Evolutionary conservation across 1,139 yeast species (phyloP).

Genomic region (Debaryomyces psychrophilus): DNA sequence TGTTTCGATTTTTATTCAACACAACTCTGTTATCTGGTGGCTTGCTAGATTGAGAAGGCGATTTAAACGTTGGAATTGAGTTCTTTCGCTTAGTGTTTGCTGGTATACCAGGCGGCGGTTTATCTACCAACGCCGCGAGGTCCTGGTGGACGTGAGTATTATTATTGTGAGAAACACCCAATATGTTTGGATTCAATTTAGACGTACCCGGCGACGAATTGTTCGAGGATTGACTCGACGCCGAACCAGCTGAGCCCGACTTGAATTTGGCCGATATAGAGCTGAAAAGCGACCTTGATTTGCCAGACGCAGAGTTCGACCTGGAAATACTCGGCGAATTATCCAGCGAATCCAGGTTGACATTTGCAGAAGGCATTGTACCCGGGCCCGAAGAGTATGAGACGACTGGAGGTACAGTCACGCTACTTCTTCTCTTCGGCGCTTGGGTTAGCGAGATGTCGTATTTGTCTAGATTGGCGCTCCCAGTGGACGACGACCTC

Average conservation of each 20-base stretch:
- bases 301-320: slow-evolving; percentile 27
- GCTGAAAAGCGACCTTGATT: slow-evolving; percentile 50
- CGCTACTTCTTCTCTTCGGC: slow-evolving; percentile 14
- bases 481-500: slow-evolving; percentile 36
- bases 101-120: slow-evolving; percentile 26
- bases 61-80: slow-evolving; percentile 13
- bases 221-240: slow-evolving; percentile 9
- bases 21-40: slow-evolving; percentile 33
- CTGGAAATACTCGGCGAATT: slow-evolving; percentile 24
- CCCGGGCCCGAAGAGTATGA: slow-evolving; percentile 16
- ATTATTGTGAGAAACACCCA: slow-evolving; percentile 19
- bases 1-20: slow-evolving; percentile 50
- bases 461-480: slow-evolving; percentile 6
- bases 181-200: slow-evolving; percentile 22
- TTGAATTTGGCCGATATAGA: slow-evolving; percentile 60
- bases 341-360: slow-evolving; percentile 25
- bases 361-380: slow-evolving; percentile 74
- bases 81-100: slow-evolving; percentile 15
- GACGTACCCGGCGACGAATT: slow-evolving; percentile 16
- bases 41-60: not conserved
- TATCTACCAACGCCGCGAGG: slow-evolving; percentile 25
- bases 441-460: slow-evolving; percentile 5
- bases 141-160: slow-evolving; percentile 21
- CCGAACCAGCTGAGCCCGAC: slow-evolving; percentile 17
- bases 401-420: not conserved